Base-by-base conservation (phyloP, 2,329 filamentous ascomycete genomes). In the Epichloe sibirici region DNA sequence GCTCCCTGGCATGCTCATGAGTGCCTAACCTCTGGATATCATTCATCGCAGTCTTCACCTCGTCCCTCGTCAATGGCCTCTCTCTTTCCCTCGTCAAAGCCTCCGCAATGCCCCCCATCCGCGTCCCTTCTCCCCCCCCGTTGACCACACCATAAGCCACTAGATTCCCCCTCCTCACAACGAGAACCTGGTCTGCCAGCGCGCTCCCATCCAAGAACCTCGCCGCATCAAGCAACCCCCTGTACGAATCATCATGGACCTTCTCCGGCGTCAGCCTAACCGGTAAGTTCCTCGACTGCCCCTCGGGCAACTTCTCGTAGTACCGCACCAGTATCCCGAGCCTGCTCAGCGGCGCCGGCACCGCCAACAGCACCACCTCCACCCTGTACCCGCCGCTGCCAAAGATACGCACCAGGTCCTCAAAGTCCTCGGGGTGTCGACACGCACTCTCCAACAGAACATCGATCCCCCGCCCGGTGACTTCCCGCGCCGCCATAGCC, bases 231-330 rank as follows among this genome's bases (percentile, higher is more conserved):
- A 65, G 51, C 15, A 75, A 2, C 72, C 72, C 72, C 3, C 43
- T 57, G 44, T 70, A 75, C 28, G 71, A 72, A 53, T 72, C 72
- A 49, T 75, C 69, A 49, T 76, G 73, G n/a, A 75, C 68, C 53
- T 55, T 62, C 15, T 59, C 59, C 4, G 73, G 73, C 40, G 73
- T 75, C 40, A 75, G 56, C 9, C 73, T 62, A 5, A 65, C 56
- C 1, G 71, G 71, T 42, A 75, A 45, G 2, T 61, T 60, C 5
- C 65, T 55, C 35, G 63, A 63, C 56, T 62, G 62, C 1, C 63
- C 66, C 59, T 71, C 70, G 0, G 66, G 65, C 52, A 66, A 46
- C 12, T 56, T 57, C 51, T 64, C 61, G 53, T 71, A 64, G 55
- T 63, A 75, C 34, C 73, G 62, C 5, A 66, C 62, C 56, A 74